Evolutionary conservation across 73 alveolate species (phyloP).

Genomic region (Tetrahymena elliotti): DNA sequence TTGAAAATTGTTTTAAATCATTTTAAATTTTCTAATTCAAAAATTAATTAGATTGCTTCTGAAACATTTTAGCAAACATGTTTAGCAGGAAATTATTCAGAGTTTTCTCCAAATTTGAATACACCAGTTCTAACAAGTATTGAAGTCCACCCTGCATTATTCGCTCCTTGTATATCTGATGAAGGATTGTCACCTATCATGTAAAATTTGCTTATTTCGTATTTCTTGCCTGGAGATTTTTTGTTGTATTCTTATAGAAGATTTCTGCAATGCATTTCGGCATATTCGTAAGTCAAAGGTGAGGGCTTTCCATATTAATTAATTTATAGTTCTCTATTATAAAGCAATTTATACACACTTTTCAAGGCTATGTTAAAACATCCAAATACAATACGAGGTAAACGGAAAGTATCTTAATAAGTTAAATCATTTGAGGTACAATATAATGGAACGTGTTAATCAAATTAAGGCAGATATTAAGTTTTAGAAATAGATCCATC

Average conservation of each 20-base stretch:
- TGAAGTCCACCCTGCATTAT: background rate
- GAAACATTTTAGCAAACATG: background rate
- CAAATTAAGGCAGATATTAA: background rate
- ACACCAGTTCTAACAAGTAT: slow-evolving; percentile 2
- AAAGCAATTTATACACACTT: background rate
- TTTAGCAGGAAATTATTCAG: slow-evolving; percentile 1
- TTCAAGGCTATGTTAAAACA: background rate
- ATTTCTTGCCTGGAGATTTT: background rate
- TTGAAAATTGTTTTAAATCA: background rate
- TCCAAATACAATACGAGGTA: background rate
- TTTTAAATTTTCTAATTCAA: background rate
- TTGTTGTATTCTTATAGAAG: background rate
- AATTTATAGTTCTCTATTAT: background rate
- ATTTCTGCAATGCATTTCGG: background rate
- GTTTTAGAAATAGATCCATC: slow-evolving; percentile 8
- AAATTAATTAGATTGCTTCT: background rate
- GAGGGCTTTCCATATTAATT: slow-evolving; percentile 17
- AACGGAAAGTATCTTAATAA: slow-evolving; percentile 5
- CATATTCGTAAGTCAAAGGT: background rate
- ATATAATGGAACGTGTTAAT: background rate
- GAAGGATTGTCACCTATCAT: background rate
- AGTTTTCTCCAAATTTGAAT: background rate
- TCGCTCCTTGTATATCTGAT: slow-evolving; percentile 1
- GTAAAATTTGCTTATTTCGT: background rate
- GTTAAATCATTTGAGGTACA: background rate